Base-by-base conservation (phyloP, 768 basidiomycete species). In the Pisolithus microcarpus region DNA sequence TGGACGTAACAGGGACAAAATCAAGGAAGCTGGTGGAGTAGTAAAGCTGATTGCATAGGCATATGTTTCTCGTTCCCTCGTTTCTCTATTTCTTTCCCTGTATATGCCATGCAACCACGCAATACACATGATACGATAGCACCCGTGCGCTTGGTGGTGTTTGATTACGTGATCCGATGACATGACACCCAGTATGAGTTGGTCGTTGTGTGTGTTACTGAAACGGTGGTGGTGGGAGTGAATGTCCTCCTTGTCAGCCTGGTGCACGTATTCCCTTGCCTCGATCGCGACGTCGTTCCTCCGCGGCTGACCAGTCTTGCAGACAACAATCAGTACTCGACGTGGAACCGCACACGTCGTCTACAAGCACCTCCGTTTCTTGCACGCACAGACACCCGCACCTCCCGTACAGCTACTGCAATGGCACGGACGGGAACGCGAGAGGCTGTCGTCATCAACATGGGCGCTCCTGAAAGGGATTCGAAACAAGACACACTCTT, bases 11-110 rank as follows among this genome's bases (percentile, higher is more conserved):
- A 80, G 79, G 68, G 65, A 63, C 31, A 91, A 91, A 73, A 92
- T 92, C 77, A 91, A 90, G 75, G 91, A 85, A 73, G 90, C 88
- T 54, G 92, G 92, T 53, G 92, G 92, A 65, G 93, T 95, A 64
- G 91, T 99, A 60, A 82, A 83, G 72, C 79, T 97, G 62, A 75
- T 93, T 64, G 95, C 95, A 70, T 98, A 80, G 64, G 52, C 15
- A 52, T n/a, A 7, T 37, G n/a, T 21, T 43, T 21, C 48, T 51
- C 37, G 42, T 48, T 43, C 31, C 53, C 56, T 58, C 63, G 37
- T 67, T 51, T 56, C 59, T 53, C 48, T 24, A 15, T n/a, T 55
- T 64, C 56, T 59, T 52, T 46, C 30, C 9, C 11, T 55, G 43
- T 48, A 40, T 46, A 40, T 46, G 49, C 48, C 40, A 54, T 50